These are phyloP conservation scores for Rhodotorula sp. DNA, from an alignment of 1,284 basidiomycete species.

Conservation along the genomic window DNA sequence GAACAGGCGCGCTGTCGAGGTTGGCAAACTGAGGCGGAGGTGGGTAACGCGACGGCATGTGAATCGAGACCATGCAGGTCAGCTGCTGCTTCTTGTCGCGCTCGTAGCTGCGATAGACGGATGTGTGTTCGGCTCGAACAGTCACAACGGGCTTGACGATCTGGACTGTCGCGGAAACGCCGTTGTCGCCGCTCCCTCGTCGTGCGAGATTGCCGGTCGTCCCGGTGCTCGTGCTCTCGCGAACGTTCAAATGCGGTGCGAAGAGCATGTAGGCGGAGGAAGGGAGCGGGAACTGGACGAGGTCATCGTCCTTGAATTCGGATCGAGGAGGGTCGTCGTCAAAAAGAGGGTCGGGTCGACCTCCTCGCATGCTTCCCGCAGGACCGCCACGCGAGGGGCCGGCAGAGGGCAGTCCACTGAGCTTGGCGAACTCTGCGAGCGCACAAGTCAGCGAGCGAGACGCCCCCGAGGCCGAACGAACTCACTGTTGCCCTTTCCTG, in stretches of 20 bases:
- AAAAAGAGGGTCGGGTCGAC: background rate
- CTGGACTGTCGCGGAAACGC: background rate
- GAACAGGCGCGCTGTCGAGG: background rate
- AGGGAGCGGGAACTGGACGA: conserved; percentile 16
- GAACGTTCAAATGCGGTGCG: background rate
- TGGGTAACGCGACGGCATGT: conserved; percentile 45
- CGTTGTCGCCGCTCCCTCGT: conserved; percentile 6
- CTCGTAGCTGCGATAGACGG: conserved; percentile 44
- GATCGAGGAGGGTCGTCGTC: conserved; percentile 6
- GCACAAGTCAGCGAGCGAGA: background rate
- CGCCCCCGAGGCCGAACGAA: conserved; percentile 37
- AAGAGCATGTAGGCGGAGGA: background rate
- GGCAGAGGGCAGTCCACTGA: conserved; percentile 35
- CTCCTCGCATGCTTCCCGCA: too few species aligned
- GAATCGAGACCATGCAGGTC: conserved; percentile 49
- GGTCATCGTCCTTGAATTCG: conserved; percentile 39
- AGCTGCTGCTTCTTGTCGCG: conserved; percentile 47
- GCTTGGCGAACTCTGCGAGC: conserved; percentile 44
- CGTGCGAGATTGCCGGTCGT: background rate
- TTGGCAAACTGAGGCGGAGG: background rate
- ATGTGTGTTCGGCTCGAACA: conserved; percentile 47
- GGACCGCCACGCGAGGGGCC: background rate
- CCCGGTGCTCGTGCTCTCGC: conserved; percentile 2
- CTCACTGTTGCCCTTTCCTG: conserved; percentile 75
- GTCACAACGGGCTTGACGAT: conserved; percentile 45